phyloP scores from a whole-genome alignment of 2,329 filamentous ascomycete genomes.

The Dryadomyces quercus-mongolicae region DNA sequence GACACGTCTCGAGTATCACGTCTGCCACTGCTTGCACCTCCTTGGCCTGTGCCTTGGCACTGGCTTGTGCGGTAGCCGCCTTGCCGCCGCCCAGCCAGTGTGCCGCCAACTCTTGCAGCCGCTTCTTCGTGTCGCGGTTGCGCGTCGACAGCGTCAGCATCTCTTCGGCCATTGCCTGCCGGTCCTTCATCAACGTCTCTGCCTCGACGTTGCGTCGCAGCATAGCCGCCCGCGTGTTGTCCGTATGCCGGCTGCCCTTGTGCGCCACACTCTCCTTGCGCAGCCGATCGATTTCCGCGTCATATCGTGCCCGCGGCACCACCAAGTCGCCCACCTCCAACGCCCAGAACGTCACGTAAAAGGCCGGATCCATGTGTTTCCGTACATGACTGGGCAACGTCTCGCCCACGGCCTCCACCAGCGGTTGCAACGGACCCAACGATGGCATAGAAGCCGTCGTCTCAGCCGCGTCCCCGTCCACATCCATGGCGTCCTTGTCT shows the following conservation, averaged over 20 bases:
- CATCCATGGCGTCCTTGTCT: not conserved
- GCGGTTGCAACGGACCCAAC: slow-evolving; percentile 48
- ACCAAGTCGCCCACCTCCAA: slow-evolving; percentile 71
- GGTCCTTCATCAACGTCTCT: slow-evolving; percentile 55
- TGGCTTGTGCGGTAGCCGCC: too few species aligned
- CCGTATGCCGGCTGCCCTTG: slow-evolving; percentile 53
- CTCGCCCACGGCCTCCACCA: slow-evolving; percentile 57
- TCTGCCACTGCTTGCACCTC: slow-evolving; percentile 53
- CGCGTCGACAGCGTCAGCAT: slow-evolving; percentile 56
- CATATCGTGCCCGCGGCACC: slow-evolving; percentile 66
- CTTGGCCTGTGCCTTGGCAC: not conserved
- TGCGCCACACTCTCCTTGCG: slow-evolving; percentile 55
- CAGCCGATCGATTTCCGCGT: slow-evolving; percentile 58
- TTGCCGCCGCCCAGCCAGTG: slow-evolving; percentile 52
- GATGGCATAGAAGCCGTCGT: slow-evolving; percentile 31
- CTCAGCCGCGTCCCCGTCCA: not conserved
- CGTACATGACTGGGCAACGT: slow-evolving; percentile 52
- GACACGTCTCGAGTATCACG: slow-evolving; percentile 75
- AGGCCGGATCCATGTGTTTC: slow-evolving; percentile 61
- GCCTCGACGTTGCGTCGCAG: slow-evolving; percentile 58
- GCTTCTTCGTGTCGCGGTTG: slow-evolving; percentile 53
- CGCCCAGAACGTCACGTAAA: slow-evolving; percentile 89
- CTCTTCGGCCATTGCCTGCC: slow-evolving; percentile 61
- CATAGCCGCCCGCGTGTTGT: slow-evolving; percentile 55
- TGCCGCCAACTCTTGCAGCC: slow-evolving; percentile 63